A percentile compares a stretch with the other conserved stretches of the same genome.
These are phyloP conservation scores for Viola pubescens DNA, from an alignment of 441 rosid genomes.

Conservation along the genomic window DNA sequence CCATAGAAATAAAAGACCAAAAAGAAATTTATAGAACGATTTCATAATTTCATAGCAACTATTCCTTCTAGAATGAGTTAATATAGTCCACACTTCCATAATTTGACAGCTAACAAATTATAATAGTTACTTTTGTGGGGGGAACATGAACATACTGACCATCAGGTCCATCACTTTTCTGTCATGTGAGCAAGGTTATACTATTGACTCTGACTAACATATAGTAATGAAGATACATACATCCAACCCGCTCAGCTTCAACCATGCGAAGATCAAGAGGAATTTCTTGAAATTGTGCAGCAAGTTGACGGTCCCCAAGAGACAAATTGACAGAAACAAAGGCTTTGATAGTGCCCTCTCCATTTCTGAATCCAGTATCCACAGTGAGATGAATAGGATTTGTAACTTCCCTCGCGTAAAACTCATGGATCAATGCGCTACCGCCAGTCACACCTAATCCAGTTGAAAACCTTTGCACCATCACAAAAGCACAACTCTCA, in stretches of 20 bases:
- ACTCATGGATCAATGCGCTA: slow-evolving; percentile 87
- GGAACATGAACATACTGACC: neutral
- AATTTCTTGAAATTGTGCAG: slow-evolving; percentile 90
- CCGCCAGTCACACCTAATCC: slow-evolving; percentile 87
- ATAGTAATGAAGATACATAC: slow-evolving; percentile 34
- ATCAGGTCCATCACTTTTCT: too few relatives aligned
- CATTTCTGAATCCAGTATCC: slow-evolving; percentile 74
- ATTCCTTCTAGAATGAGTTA: neutral
- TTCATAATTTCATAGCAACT: neutral
- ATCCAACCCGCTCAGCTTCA: slow-evolving; percentile 89
- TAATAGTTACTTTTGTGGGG: neutral
- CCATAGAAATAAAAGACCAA: too few relatives aligned
- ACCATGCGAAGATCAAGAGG: slow-evolving; percentile 89
- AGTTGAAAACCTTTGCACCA: slow-evolving; percentile 72
- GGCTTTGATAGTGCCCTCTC: slow-evolving; percentile 72
- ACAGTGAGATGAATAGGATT: slow-evolving; percentile 80
- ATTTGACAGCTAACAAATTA: neutral
- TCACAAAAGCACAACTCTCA: neutral
- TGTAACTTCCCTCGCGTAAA: slow-evolving; percentile 78
- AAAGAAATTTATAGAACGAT: too few relatives aligned
- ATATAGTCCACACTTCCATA: neutral
- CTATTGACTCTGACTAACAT: neutral
- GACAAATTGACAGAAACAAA: slow-evolving; percentile 62
- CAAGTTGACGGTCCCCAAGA: slow-evolving; percentile 76
- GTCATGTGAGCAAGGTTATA: neutral